These are phyloP conservation scores for Saturnispora silvae DNA, from an alignment of 805 yeast species.

Conservation along the genomic window DNA sequence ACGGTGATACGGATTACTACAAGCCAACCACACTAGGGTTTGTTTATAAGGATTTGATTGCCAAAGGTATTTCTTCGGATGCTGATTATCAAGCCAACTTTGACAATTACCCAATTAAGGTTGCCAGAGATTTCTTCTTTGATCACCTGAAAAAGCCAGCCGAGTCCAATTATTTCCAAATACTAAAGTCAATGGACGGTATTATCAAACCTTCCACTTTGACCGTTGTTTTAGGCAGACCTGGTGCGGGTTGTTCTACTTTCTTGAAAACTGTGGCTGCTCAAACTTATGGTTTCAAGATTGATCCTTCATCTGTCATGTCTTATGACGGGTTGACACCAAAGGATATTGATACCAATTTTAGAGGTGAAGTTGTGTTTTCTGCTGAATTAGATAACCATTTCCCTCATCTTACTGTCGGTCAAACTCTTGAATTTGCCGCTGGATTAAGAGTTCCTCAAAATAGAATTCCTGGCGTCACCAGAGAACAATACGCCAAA, in stretches of 20 bases:
- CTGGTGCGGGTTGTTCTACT: slow-evolving; percentile 75
- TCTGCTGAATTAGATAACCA: slow-evolving; percentile 61
- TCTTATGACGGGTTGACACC: slow-evolving; percentile 47
- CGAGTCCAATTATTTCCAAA: slow-evolving; percentile 33
- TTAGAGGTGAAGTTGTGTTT: slow-evolving; percentile 60
- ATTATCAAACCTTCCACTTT: slow-evolving; percentile 51
- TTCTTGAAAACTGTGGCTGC: slow-evolving; percentile 49
- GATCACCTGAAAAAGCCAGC: slow-evolving; percentile 21
- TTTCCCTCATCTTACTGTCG: slow-evolving; percentile 59
- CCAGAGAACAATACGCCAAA: slow-evolving; percentile 43
- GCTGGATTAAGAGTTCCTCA: slow-evolving; percentile 52
- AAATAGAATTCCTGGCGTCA: slow-evolving; percentile 49
- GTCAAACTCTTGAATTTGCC: slow-evolving; percentile 53
- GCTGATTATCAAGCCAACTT: slow-evolving; percentile 58
- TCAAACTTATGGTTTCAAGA: slow-evolving; percentile 48
- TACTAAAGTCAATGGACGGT: slow-evolving; percentile 59
- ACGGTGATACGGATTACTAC: slow-evolving; percentile 50
- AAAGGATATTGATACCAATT: slow-evolving; percentile 38
- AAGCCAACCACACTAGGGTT: slow-evolving; percentile 52
- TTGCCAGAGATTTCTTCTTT: slow-evolving; percentile 21
- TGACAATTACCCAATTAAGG: slow-evolving; percentile 31
- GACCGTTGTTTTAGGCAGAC: slow-evolving; percentile 67
- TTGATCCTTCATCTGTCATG: slow-evolving; percentile 36
- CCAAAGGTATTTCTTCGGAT: slow-evolving; percentile 56
- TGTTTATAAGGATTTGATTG: slow-evolving; percentile 47